Evolutionary conservation across 768 basidiomycete species (phyloP), one percentile per base, ranked within the genome.

Genomic region (Asterophora lycoperdoides): DNA sequence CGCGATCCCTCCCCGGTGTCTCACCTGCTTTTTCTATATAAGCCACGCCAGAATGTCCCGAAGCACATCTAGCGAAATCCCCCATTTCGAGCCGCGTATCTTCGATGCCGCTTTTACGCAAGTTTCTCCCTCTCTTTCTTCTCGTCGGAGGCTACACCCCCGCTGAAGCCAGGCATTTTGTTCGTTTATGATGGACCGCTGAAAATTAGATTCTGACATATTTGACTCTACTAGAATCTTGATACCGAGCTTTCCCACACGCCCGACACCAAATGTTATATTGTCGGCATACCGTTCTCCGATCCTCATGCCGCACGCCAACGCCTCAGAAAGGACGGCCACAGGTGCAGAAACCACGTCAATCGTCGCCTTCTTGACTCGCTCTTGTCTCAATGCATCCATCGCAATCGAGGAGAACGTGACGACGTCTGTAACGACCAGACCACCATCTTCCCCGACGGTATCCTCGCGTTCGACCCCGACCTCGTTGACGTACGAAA

Each of bases 301-400:
- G 46, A 56, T 23, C 51, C 55, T 44, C 5, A 23, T 10, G 42
- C 33, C 11, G 41, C 55, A 15, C 55, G 44, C 29, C 48, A 37
- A 17, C 45, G 42, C 13, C 38, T 56, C 14, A 53, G 51, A 41
- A 37, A 30, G 18, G 51, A 56, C 34, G 47, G 43, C 35, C 15
- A 41, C 34, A 44, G 49, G 13, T 56, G 55, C 33, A 37, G 41
- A 34, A 56, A 49, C 8, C 41, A 53, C 20, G 41, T 53, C 10
- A 53, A 56, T 15, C 48, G 48, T n/a, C 51, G 48, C 15, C 29
- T 56, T 20, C 55, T 56, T 26, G 48, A 56, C 19, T 44, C 46
- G 30, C 46, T 56, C 9, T 44, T 56, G 52, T 50, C 51, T 18
- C 51, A 53, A 20, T 56, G 55, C 36, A 52, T 56, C 41, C 44